Base-by-base conservation (phyloP, 345 rosid species). In the Bruguiera sexangula region DNA sequence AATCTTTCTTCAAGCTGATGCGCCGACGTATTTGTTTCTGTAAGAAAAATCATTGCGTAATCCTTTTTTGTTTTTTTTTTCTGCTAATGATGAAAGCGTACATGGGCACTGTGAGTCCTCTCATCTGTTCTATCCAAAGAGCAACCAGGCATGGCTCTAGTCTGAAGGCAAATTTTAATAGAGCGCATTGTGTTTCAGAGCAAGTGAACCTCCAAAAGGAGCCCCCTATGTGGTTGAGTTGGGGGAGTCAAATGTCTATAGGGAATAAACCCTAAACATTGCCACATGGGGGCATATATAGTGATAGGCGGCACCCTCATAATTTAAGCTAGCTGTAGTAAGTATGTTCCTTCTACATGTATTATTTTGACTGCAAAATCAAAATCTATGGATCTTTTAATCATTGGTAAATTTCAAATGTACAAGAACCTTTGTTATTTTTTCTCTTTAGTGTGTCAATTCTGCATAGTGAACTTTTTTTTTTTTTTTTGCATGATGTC, bases 141-240 rank as follows among this genome's bases (percentile, higher is more conserved):
- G 51, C 66, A 53, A 27, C 67, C 63, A 53, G 62, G 68, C 74
- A 70, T 70, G 74, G 52, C 32, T 22, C 34, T 62, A 62, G 30
- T 24, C 20, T 66, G 3, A 51, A 29, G 32, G 37, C 53, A 16
- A 34, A 31, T 48, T 62, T 62, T 62, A 52, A 53, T 36, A 11
- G 13, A 20, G 60, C 54, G 37, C 67, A n/a, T 53, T 70, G 60
- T 37, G 53, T 6, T 62, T 21, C 56, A 4, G 19, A 24, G 26
- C 24, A 52, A 60, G 16, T 15, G 20, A 46, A 8, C n/a, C 32
- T 13, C 16, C 46, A 29, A 7, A 51, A 65, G 15, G 16, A 15
- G 9, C 26, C 8, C 22, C 68, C 34, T 9, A 9, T 26, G 11
- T 50, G 16, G 51, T 61, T 6, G 10, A 29, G 5, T 30, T 30